Base-by-base conservation (phyloP, 805 yeast species). In the Teunomyces aglyptinius region DNA sequence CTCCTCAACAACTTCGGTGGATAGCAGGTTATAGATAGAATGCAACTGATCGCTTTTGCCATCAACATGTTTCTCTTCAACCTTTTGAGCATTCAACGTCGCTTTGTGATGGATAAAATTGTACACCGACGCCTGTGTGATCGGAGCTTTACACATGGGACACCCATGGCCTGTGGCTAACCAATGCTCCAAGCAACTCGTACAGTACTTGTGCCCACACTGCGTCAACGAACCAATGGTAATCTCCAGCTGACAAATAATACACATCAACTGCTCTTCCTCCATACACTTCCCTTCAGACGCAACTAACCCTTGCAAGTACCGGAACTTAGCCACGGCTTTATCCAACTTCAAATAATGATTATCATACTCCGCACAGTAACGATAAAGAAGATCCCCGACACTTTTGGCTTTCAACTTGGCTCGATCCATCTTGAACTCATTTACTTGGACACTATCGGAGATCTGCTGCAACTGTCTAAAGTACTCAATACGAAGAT, bases 141-240 rank as follows among this genome's bases (percentile, higher is more conserved):
- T 67, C 1, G 52, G 52, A 2, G 76, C 66, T 49, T 89, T 88
- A 67, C 99, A 94, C 54, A 90, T 73, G 0, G 99, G 98, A 64
- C 99, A 94, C 1, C 70, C 65, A 1, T 66, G 60, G 33, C 77
- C 77, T 12, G 70, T 70, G 16, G 64, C 66, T 44, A 86, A 60
- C 99, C 99, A 94, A 45, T 75, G 82, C 15, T 68, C 75, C 31
- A 94, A 70, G 63, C 99, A 94, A 1, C 80, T 86, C 47, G 81
- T 78, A 61, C 99, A 94, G 60, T 86, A 94, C 54, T 82, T 83
- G 65, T 94, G 99, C 0, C 98, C 98, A 74, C 99, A 94, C 7
- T 82, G 82, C 0, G 96, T 85, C 46, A 94, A 70, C 0, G 94
- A 77, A 0, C 99, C 99, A 33, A 82, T 72, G 2, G 78, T 71